Evolutionary conservation across 192 early-diverging fungal genomes (phyloP).

Genomic region (Umbelopsis ramanniana): DNA sequence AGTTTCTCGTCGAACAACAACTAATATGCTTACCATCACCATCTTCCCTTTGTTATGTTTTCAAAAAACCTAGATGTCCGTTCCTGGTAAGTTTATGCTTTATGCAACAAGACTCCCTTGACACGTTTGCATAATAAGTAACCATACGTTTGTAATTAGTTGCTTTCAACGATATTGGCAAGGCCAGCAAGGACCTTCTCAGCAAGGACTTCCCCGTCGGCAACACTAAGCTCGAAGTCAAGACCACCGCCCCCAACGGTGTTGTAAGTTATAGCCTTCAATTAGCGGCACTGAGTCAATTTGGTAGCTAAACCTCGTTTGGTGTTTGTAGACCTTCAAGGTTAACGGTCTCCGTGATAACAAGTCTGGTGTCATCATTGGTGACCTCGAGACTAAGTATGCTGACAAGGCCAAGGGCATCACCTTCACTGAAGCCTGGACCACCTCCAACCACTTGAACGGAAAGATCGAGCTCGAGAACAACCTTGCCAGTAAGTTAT

Average conservation of each 20-base stretch:
- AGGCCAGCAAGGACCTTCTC: conserved; percentile 93
- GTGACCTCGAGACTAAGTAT: conserved; percentile 99
- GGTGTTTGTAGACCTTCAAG: conserved; percentile 81
- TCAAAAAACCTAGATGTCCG: conserved; percentile 4
- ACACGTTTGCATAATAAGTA: background rate
- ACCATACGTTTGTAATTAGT: conserved; percentile 56
- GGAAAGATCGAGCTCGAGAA: conserved; percentile 93
- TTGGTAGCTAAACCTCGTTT: background rate
- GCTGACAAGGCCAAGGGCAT: conserved; percentile 91
- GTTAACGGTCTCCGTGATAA: conserved; percentile 92
- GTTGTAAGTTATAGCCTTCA: conserved; percentile 71
- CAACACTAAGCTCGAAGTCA: conserved; percentile 94
- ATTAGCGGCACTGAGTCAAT: no score
- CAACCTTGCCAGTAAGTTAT: conserved; percentile 74
- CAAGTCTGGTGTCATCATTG: conserved; percentile 93
- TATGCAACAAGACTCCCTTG: background rate
- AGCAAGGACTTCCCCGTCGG: conserved; percentile 97
- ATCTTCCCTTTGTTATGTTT: no score
- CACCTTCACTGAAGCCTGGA: conserved; percentile 97
- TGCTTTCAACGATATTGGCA: conserved; percentile 94
- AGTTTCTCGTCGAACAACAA: background rate
- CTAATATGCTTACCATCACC: background rate
- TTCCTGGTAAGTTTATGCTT: conserved; percentile 13
- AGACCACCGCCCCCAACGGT: conserved; percentile 95
- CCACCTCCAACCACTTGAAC: conserved; percentile 89